phyloP scores from a whole-genome alignment of 441 rosid species.

The Populus hybrid region DNA sequence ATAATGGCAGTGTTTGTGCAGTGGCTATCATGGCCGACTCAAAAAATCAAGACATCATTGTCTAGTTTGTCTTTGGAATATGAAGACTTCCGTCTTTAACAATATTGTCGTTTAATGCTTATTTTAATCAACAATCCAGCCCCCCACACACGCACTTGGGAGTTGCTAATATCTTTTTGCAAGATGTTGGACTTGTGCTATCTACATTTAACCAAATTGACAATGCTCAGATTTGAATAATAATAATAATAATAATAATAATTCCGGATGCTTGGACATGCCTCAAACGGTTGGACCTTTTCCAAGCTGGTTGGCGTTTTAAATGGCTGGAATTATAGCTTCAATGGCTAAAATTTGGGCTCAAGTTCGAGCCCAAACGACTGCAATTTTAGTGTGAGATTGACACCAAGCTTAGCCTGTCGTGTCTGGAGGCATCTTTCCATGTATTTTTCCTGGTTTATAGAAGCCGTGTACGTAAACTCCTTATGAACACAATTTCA shows the following conservation, averaged over 20 bases:
- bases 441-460: too few species aligned
- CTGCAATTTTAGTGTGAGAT: not conserved
- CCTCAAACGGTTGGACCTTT: too few species aligned
- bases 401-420: not conserved
- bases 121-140: too few species aligned
- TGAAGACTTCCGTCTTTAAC: too few species aligned
- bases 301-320: not conserved
- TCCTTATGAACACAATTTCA: not conserved
- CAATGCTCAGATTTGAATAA: too few species aligned
- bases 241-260: too few species aligned
- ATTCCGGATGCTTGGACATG: too few species aligned
- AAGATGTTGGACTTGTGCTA: not conserved
- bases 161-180: not conserved
- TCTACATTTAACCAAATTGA: not conserved
- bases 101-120: too few species aligned
- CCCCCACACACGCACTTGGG: too few species aligned
- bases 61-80: not conserved
- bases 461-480: not conserved
- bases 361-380: not conserved
- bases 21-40: not conserved
- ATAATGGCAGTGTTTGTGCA: not conserved
- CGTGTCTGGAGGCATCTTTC: not conserved
- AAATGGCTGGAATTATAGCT: not conserved
- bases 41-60: not conserved
- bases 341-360: not conserved